phyloP scores from a whole-genome alignment of 139 green algal genomes.

The Chara braunii region DNA sequence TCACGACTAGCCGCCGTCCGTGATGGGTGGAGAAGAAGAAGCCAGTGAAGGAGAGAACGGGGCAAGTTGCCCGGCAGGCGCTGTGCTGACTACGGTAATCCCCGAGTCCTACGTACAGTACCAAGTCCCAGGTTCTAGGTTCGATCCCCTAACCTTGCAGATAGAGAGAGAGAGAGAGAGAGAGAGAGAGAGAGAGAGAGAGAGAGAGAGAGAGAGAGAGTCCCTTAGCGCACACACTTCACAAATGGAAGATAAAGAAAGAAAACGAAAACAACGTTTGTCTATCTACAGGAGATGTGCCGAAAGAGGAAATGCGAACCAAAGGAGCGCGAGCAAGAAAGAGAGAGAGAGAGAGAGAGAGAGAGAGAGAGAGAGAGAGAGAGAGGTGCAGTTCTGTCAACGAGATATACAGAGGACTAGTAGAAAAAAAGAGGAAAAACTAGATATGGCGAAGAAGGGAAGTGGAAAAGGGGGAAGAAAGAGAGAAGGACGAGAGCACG shows the following conservation, averaged over 20 bases:
- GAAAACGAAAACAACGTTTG: too few relatives aligned
- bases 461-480: slow-evolving; percentile 17
- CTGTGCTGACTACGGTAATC: neutral
- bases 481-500: slow-evolving; percentile 13
- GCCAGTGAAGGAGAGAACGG: neutral
- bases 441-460: too few relatives aligned
- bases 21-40: neutral
- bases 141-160: neutral
- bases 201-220: neutral
- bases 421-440: too few relatives aligned
- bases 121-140: neutral
- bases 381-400: too few relatives aligned
- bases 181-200: slow-evolving; percentile 7
- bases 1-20: neutral
- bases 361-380: too few relatives aligned
- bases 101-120: neutral
- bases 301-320: too few relatives aligned
- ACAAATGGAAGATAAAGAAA: too few relatives aligned
- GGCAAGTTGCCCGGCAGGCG: neutral
- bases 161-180: neutral
- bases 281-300: too few relatives aligned
- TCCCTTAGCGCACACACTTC: too few relatives aligned
- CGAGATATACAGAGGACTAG: too few relatives aligned
- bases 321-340: too few relatives aligned
- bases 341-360: too few relatives aligned